Evolutionary conservation across 2,329 filamentous ascomycete species (phyloP).

Genomic region (Pseudocercospora eumusae): DNA sequence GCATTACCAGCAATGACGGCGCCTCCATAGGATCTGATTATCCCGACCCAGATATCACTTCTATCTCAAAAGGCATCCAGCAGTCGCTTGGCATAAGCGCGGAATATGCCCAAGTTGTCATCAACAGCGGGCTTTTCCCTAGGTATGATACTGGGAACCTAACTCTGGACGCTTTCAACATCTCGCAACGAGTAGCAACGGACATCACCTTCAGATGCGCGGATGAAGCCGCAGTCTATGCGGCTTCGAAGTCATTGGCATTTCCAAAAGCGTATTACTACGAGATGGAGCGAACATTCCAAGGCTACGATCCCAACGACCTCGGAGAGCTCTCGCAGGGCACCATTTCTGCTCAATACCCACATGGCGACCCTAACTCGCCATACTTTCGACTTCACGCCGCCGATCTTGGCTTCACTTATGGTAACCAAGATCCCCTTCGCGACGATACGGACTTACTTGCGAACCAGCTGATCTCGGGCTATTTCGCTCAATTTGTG

Average conservation of each 20-base stretch:
- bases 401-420: constrained; percentile 47
- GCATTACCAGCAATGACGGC: constrained; percentile 57
- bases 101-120: constrained; percentile 44
- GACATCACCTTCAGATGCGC: constrained; percentile 62
- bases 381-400: constrained; percentile 61
- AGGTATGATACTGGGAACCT: constrained; percentile 51
- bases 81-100: constrained; percentile 50
- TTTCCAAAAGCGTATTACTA: constrained; percentile 60
- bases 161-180: constrained; percentile 59
- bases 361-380: constrained; percentile 53
- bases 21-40: constrained; percentile 54
- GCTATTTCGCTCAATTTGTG: constrained; percentile 56
- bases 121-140: constrained; percentile 54
- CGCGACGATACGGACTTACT: constrained; percentile 55
- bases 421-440: constrained; percentile 43
- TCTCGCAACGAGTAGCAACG: constrained; percentile 57
- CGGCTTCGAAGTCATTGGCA: constrained; percentile 49
- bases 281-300: constrained; percentile 60
- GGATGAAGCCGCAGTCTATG: constrained; percentile 60
- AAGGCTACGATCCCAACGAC: constrained; percentile 55
- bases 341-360: constrained; percentile 41
- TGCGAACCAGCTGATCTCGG: constrained; percentile 48
- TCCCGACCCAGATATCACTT: constrained; percentile 48
- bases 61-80: constrained; percentile 48
- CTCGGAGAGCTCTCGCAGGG: constrained; percentile 46